A percentile compares a stretch with the other conserved stretches of the same genome.
These are phyloP conservation scores for Wallacemonas sp. DNA, from an alignment of 208 protist species.

Conservation along the genomic window DNA sequence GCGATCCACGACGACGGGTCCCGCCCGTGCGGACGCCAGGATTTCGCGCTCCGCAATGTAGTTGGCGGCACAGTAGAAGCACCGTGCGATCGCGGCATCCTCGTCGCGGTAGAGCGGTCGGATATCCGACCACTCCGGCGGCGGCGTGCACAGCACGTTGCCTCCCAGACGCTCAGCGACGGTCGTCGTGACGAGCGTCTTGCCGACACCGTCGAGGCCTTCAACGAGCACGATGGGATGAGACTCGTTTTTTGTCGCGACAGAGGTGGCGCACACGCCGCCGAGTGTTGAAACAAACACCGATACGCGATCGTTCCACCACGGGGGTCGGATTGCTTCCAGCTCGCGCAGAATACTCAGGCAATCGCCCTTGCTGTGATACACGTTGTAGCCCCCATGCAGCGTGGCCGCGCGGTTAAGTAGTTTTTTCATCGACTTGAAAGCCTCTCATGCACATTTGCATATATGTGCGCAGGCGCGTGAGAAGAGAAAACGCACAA, in stretches of 20 bases:
- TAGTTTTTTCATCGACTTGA: slow-evolving; percentile 17
- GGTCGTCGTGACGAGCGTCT: slow-evolving; percentile 44
- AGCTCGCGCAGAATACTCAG: slow-evolving; percentile 39
- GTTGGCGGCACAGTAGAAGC: slow-evolving; percentile 76
- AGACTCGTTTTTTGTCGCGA: background rate
- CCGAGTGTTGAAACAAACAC: slow-evolving; percentile 32
- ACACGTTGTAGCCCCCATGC: slow-evolving; percentile 48
- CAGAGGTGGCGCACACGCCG: too few species aligned
- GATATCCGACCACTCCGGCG: slow-evolving; percentile 37
- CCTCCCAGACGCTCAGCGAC: slow-evolving; percentile 40
- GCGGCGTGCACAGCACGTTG: slow-evolving; percentile 47
- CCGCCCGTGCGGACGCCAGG: background rate
- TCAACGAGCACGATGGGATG: slow-evolving; percentile 58
- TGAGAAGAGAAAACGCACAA: slow-evolving; percentile 15
- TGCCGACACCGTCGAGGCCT: slow-evolving; percentile 76
- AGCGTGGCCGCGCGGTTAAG: slow-evolving; percentile 17
- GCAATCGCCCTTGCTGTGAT: slow-evolving; percentile 38
- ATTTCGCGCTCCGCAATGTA: slow-evolving; percentile 61
- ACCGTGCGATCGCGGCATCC: slow-evolving; percentile 42
- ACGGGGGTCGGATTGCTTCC: slow-evolving; percentile 28
- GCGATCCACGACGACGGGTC: slow-evolving; percentile 61
- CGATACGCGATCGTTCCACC: slow-evolving; percentile 57
- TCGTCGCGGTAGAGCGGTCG: slow-evolving; percentile 42
- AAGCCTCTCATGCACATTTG: background rate
- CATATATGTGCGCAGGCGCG: too few species aligned